Evolutionary conservation across 2,329 filamentous ascomycete genomes (phyloP).

Genomic region (Fusarium nelsonii): DNA sequence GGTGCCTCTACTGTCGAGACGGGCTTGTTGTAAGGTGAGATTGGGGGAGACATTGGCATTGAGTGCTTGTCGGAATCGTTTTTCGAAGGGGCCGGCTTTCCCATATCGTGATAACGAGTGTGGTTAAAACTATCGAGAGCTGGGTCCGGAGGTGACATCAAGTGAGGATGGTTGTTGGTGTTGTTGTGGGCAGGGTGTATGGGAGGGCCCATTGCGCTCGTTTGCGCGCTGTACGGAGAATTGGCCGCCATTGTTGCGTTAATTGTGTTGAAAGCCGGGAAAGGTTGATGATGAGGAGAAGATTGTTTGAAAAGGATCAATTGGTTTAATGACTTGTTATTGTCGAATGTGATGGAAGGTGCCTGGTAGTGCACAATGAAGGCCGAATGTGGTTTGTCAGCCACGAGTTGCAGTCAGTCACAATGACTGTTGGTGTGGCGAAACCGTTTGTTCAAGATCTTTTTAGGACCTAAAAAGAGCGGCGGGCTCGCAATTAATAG

Average conservation of each 20-base stretch:
- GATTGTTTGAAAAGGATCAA: constrained; percentile 35
- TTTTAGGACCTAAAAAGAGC: constrained; percentile 37
- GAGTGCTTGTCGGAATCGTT: constrained; percentile 51
- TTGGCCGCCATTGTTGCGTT: constrained; percentile 46
- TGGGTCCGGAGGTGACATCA: constrained; percentile 74
- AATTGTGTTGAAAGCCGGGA: constrained; percentile 29
- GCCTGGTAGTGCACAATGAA: constrained; percentile 26
- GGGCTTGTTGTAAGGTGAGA: constrained; percentile 62
- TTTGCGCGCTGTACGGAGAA: constrained; percentile 38
- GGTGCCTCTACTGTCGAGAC: constrained; percentile 52
- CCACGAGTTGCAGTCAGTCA: constrained; percentile 43
- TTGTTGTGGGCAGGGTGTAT: constrained; percentile 34
- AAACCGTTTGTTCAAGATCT: constrained; percentile 31
- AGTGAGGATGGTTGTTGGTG: constrained; percentile 60
- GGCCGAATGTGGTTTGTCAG: constrained; percentile 54
- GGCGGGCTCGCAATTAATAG: constrained; percentile 39
- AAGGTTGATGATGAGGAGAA: constrained; percentile 22
- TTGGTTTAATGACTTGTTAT: constrained; percentile 39
- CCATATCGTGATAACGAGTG: constrained; percentile 18
- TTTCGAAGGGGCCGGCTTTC: constrained; percentile 36
- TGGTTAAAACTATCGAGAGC: constrained; percentile 65
- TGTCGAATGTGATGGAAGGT: constrained; percentile 52
- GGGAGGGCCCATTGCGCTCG: constrained; percentile 50
- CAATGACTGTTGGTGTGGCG: constrained; percentile 47
- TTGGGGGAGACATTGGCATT: constrained; percentile 67